Conservation (phyloP, 2,329 filamentous ascomycete genomes). For the Ceratocystis papillata region DNA sequence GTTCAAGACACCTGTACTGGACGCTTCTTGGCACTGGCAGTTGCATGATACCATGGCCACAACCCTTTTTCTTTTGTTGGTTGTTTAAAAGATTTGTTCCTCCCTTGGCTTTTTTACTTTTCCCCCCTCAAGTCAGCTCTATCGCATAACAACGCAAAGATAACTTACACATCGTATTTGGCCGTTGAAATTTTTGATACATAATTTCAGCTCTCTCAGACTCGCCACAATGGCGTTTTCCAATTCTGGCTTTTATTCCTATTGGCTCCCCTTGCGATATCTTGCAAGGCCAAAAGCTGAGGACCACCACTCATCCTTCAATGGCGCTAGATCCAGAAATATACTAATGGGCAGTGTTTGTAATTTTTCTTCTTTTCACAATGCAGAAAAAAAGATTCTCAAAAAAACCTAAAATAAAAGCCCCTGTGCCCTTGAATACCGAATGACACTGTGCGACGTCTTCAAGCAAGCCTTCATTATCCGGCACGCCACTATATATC, state of each 20-base stretch:
- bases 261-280: neutral
- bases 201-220: neutral
- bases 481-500: neutral
- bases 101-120: neutral
- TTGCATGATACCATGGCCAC: neutral
- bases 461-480: neutral
- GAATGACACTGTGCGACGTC: constrained; percentile 1
- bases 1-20: neutral
- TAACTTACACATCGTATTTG: neutral
- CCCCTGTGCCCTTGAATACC: neutral
- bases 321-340: neutral
- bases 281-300: neutral
- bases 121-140: neutral
- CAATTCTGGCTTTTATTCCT: neutral
- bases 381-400: neutral
- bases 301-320: neutral
- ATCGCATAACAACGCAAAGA: neutral
- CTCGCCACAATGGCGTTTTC: constrained; percentile 9
- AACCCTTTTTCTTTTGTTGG: neutral
- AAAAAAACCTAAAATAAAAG: no score
- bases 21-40: neutral
- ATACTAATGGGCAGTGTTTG: neutral
- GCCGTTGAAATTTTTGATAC: constrained; percentile 24
- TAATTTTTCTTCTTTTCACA: neutral
- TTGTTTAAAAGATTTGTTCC: neutral